A percentile compares a stretch with the other conserved stretches of the same genome.
phyloP scores from a whole-genome alignment of 192 early-diverging fungal species.

The Entomortierella chlamydospora region DNA sequence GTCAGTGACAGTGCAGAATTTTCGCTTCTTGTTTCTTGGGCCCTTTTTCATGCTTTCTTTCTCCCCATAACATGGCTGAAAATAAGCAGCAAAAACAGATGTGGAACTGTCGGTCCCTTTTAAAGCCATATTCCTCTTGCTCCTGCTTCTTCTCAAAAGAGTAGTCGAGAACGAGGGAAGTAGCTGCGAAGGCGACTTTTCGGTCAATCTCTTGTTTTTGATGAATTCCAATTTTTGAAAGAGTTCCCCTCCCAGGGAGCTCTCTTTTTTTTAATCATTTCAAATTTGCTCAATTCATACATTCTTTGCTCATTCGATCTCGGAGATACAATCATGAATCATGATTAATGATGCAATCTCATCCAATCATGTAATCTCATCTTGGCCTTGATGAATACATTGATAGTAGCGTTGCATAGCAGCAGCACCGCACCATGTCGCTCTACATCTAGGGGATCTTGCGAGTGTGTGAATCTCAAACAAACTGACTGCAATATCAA shows the following conservation, averaged over 20 bases:
- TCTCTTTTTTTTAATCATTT: not conserved
- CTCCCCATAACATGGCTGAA: not conserved
- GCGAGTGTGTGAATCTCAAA: too few species aligned
- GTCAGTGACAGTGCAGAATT: not conserved
- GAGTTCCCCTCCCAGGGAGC: not conserved
- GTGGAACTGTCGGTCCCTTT: not conserved
- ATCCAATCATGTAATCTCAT: too few species aligned
- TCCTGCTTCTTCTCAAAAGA: not conserved
- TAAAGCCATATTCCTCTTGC: not conserved
- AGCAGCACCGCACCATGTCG: too few species aligned
- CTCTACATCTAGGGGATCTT: too few species aligned
- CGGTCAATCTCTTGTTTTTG: not conserved
- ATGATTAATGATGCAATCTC: too few species aligned
- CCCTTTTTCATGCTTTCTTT: constrained; percentile 14
- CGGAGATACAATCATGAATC: too few species aligned
- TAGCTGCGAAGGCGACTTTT: not conserved
- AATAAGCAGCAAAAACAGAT: not conserved
- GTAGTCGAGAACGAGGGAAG: not conserved
- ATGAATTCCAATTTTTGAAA: constrained; percentile 17
- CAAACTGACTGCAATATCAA: too few species aligned
- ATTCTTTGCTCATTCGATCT: not conserved
- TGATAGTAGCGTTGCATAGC: too few species aligned
- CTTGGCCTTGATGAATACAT: too few species aligned
- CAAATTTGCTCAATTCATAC: not conserved
- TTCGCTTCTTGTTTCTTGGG: not conserved